Percentiles rank a stretch among this genome's conserved stretches.
Evolutionary conservation across 768 basidiomycete species (phyloP).

Genomic region (Boletus fagicola): DNA sequence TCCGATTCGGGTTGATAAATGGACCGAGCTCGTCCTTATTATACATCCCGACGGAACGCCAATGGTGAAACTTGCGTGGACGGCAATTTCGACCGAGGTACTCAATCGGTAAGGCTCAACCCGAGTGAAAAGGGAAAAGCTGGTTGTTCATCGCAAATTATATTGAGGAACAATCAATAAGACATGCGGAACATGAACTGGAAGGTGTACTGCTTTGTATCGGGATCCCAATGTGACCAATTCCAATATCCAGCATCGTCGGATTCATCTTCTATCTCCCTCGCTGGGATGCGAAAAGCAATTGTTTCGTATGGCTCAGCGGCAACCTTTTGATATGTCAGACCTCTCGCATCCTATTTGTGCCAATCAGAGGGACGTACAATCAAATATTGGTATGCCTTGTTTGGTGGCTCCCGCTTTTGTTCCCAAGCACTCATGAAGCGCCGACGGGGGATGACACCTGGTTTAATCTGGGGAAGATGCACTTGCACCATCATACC

Average conservation of each 20-base stretch:
- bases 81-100: neutral
- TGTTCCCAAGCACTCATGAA: constrained; percentile 99
- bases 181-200: constrained; percentile 90
- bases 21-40: neutral
- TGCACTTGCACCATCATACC: constrained; percentile 98
- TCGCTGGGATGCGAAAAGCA: constrained; percentile 96
- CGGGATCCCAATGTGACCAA: constrained; percentile 99
- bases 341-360: constrained; percentile 20
- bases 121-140: neutral
- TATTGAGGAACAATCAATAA: constrained; percentile 26
- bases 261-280: constrained; percentile 94
- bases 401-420: constrained; percentile 90
- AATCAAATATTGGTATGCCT: constrained; percentile 95
- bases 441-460: constrained; percentile 77
- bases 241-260: constrained; percentile 90
- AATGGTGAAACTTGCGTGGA: neutral
- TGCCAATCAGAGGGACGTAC: constrained; percentile 52
- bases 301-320: constrained; percentile 99
- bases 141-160: constrained; percentile 6
- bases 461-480: constrained; percentile 89
- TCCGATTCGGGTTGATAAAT: neutral
- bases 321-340: constrained; percentile 66
- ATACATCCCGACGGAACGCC: constrained; percentile 2
- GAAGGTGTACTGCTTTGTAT: constrained; percentile 97
- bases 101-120: neutral